These are phyloP conservation scores for Jackrogersella multiformis DNA, from an alignment of 495 filamentous ascomycete genomes.

Conservation along the genomic window DNA sequence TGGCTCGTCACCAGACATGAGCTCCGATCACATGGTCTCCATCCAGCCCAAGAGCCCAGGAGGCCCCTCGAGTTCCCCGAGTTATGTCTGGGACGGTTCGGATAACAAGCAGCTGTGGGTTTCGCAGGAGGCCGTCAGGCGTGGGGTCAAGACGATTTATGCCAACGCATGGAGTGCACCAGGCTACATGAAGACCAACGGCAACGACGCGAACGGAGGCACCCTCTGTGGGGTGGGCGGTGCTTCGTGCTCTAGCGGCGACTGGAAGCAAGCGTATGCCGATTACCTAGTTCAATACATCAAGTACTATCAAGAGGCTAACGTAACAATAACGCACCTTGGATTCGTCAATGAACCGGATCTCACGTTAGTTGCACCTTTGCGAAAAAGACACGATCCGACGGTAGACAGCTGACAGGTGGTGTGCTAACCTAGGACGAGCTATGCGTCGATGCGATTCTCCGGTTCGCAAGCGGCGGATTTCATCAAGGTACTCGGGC, in stretches of 20 bases:
- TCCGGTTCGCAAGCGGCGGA: too few species aligned
- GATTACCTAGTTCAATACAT: slow-evolving; percentile 64
- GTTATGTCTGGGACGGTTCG: slow-evolving; percentile 57
- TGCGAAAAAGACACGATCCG: background rate
- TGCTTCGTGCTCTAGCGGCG: slow-evolving; percentile 57
- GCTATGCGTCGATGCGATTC: background rate
- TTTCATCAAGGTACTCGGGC: slow-evolving; percentile 56
- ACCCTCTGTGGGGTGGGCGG: slow-evolving; percentile 61
- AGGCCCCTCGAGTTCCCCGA: slow-evolving; percentile 42
- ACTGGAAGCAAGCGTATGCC: slow-evolving; percentile 66
- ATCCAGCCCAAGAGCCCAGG: slow-evolving; percentile 57
- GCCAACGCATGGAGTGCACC: slow-evolving; percentile 66
- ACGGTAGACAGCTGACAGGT: background rate
- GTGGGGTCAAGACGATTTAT: slow-evolving; percentile 61
- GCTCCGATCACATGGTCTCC: slow-evolving; percentile 52
- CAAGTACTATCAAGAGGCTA: slow-evolving; percentile 56
- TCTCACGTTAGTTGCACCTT: slow-evolving; percentile 37
- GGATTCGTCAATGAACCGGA: slow-evolving; percentile 64
- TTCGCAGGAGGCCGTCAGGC: slow-evolving; percentile 55
- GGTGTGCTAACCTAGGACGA: background rate
- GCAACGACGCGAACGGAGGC: slow-evolving; percentile 61
- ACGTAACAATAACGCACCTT: slow-evolving; percentile 59
- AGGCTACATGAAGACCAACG: slow-evolving; percentile 67
- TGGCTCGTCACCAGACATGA: slow-evolving; percentile 55
- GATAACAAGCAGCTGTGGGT: slow-evolving; percentile 62